phyloP scores from a whole-genome alignment of 176 grass and related monocot genomes.

The Sorghum bicolor region Sorghum_bicolor_NCBIv3 NC_012875.2:51433501-51434000 shows the following conservation, averaged over 20 bases:
- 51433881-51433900: background rate
- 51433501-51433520: background rate
- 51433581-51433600: background rate
- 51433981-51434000: constrained; percentile 86
- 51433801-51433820: no score
- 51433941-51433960: background rate
- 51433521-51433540: background rate
- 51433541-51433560: background rate
- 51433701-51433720: no score
- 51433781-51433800: background rate
- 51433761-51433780: no score
- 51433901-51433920: no score
- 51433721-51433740: background rate
- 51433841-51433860: no score
- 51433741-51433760: background rate
- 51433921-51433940: background rate
- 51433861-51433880: background rate
- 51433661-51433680: no score
- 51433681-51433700: no score
- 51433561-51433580: no score
- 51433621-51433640: background rate
- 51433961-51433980: constrained; percentile 94
- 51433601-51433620: background rate
- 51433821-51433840: background rate
- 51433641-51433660: background rate